These are phyloP conservation scores for Handroanthus guayacan DNA, from an alignment of 257 asterid species.

Conservation along the genomic window DNA sequence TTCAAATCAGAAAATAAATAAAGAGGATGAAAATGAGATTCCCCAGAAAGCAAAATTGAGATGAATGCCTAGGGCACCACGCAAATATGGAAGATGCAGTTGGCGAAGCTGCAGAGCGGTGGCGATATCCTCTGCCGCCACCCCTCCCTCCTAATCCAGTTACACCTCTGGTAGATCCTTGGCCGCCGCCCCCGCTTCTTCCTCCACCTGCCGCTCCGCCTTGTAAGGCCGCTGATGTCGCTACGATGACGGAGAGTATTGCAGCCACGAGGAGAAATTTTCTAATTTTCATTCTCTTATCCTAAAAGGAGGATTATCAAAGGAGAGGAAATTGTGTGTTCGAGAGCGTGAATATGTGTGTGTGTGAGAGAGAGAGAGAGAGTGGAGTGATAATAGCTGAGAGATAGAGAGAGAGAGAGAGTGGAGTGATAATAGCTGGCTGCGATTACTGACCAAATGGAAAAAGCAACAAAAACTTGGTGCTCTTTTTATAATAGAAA, in stretches of 20 bases:
- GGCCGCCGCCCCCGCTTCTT: background rate
- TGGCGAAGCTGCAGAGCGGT: conserved; percentile 10
- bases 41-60: background rate
- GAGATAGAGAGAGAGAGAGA: background rate
- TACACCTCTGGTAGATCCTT: background rate
- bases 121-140: background rate
- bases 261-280: background rate
- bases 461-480: background rate
- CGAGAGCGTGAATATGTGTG: background rate
- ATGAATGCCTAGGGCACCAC: background rate
- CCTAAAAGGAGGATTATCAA: background rate
- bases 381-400: no score
- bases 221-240: background rate
- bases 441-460: background rate
- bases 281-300: background rate
- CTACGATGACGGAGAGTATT: background rate
- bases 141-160: conserved; percentile 15
- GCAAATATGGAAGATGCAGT: background rate
- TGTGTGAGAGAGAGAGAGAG: background rate
- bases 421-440: background rate
- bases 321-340: no score
- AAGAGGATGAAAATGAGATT: background rate
- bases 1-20: background rate
- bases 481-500: background rate
- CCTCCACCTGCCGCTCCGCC: background rate